These are phyloP conservation scores for Parastagonospora nodorum DNA, from an alignment of 2,329 filamentous ascomycete genomes.

Conservation along the genomic window DNA sequence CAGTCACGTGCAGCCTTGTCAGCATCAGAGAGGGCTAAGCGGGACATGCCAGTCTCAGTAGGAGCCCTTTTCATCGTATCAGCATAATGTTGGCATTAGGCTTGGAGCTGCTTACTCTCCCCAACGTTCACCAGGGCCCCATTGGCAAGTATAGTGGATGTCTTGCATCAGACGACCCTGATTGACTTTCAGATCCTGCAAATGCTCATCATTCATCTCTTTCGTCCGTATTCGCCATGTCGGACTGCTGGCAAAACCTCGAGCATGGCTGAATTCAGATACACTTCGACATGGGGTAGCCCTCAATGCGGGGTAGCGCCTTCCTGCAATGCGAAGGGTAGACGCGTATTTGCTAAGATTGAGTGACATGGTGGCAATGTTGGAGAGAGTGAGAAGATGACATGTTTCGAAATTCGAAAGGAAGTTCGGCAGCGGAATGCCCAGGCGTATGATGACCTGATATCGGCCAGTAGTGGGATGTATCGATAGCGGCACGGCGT, in stretches of 20 bases:
- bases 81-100: background rate
- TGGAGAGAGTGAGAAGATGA: conserved; percentile 2
- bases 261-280: conserved; percentile 9
- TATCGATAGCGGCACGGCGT: conserved; percentile 22
- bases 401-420: conserved; percentile 11
- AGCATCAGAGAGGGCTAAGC: conserved; percentile 71
- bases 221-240: conserved; percentile 47
- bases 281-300: conserved; percentile 3
- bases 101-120: conserved; percentile 57
- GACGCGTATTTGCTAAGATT: conserved; percentile 11
- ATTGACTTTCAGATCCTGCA: conserved; percentile 62
- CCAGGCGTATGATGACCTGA: conserved; percentile 19
- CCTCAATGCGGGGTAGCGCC: conserved; percentile 26
- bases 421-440: conserved; percentile 17
- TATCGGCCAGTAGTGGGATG: conserved; percentile 20
- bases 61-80: conserved; percentile 44
- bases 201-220: conserved; percentile 57
- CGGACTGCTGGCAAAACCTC: conserved; percentile 38
- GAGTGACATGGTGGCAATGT: conserved; percentile 19
- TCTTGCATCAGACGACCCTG: conserved; percentile 65
- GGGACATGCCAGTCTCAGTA: conserved; percentile 77
- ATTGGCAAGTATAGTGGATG: conserved; percentile 69
- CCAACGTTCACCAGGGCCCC: conserved; percentile 69
- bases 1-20: conserved; percentile 76
- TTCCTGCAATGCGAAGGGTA: conserved; percentile 25